These are phyloP conservation scores for Zopfochytrium polystomum DNA, from an alignment of 371 early-diverging fungal genomes.

Conservation along the genomic window DNA sequence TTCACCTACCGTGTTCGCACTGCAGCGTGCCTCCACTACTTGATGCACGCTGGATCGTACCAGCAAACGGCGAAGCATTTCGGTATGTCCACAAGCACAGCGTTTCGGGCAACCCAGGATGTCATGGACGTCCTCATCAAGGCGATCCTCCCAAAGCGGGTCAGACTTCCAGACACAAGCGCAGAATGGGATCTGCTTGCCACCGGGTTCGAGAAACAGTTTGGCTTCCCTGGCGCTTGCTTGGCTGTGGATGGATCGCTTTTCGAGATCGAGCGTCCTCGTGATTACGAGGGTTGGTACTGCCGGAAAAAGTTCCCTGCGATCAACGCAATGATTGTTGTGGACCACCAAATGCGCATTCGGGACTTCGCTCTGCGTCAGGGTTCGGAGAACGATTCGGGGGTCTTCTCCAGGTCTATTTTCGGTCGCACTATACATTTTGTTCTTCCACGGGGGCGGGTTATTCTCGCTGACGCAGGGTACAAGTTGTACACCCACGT, in stretches of 20 bases:
- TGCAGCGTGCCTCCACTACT: slow-evolving; percentile 13
- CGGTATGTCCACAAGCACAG: slow-evolving; percentile 14
- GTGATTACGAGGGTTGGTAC: slow-evolving; percentile 18
- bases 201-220: neutral
- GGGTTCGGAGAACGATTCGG: slow-evolving; percentile 9
- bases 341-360: slow-evolving; percentile 12
- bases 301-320: slow-evolving; percentile 19
- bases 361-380: slow-evolving; percentile 4
- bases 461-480: slow-evolving; percentile 21
- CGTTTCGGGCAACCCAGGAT: slow-evolving; percentile 2
- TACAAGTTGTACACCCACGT: slow-evolving; percentile 10
- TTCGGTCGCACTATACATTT: slow-evolving; percentile 19
- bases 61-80: slow-evolving; percentile 3
- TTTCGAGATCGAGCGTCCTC: slow-evolving; percentile 11
- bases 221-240: slow-evolving; percentile 11
- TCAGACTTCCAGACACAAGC: neutral
- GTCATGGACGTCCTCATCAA: neutral
- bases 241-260: slow-evolving; percentile 19
- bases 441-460: slow-evolving; percentile 1
- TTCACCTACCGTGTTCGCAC: neutral
- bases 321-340: slow-evolving; percentile 20
- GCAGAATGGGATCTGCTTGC: slow-evolving; percentile 8
- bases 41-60: slow-evolving; percentile 10
- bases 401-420: slow-evolving; percentile 3
- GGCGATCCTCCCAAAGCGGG: neutral